A percentile compares a stretch with the other conserved stretches of the same genome.
phyloP scores from a whole-genome alignment of 176 grass and related monocot species.

The Leersia perrieri region DNA sequence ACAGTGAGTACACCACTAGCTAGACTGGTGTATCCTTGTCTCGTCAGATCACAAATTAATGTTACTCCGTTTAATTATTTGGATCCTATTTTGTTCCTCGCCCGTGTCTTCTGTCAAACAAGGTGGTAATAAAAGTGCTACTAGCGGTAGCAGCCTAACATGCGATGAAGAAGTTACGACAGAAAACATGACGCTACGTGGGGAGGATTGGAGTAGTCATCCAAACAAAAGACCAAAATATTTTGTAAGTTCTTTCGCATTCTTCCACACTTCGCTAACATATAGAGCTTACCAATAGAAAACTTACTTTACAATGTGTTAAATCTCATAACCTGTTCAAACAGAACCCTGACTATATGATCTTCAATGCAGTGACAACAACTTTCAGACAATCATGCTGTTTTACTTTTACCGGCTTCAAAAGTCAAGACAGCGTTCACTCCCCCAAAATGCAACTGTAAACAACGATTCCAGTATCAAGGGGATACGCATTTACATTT shows the following conservation, averaged over 20 bases:
- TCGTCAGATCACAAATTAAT: not conserved
- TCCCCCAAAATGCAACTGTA: not conserved
- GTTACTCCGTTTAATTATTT: too few species aligned
- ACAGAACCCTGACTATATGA: not conserved
- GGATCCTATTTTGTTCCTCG: not conserved
- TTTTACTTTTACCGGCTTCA: too few species aligned
- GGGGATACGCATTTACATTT: not conserved
- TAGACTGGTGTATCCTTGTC: not conserved
- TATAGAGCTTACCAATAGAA: not conserved
- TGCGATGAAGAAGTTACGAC: not conserved
- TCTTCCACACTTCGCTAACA: not conserved
- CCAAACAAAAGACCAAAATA: not conserved
- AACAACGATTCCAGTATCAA: not conserved
- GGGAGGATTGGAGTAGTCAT: not conserved
- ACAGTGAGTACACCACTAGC: slow-evolving; percentile 10
- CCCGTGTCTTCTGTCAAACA: not conserved
- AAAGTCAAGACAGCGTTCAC: not conserved
- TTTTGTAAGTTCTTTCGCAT: not conserved
- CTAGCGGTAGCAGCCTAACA: not conserved
- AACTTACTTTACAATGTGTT: not conserved
- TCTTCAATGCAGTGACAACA: not conserved
- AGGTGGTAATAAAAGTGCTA: not conserved
- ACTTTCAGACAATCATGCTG: not conserved
- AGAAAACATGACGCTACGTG: not conserved
- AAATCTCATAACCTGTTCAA: not conserved